Percentiles rank a stretch among this genome's conserved stretches.
Evolutionary conservation across 2,329 filamentous ascomycete genomes (phyloP).

Genomic region (Xylariaceae sp.): DNA sequence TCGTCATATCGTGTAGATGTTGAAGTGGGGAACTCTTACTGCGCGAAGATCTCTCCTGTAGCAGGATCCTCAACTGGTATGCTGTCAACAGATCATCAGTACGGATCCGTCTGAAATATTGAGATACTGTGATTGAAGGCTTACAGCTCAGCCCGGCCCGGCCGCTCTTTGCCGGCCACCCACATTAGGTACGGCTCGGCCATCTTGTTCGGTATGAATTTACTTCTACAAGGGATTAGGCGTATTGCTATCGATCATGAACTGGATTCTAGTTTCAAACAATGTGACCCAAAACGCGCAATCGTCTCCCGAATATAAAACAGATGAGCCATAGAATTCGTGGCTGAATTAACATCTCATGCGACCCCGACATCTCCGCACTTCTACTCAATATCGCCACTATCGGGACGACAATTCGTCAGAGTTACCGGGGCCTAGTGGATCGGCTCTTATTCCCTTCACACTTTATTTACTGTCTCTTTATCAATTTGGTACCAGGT

Average conservation of each 20-base stretch:
- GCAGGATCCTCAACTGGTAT: constrained; percentile 60
- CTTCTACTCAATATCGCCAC: not conserved
- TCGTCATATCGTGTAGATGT: no score
- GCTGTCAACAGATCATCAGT: constrained; percentile 39
- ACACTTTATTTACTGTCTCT: no score
- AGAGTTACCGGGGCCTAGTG: no score
- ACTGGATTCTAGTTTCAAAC: no score
- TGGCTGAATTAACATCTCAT: not conserved
- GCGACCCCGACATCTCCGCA: constrained; percentile 7
- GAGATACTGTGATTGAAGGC: constrained; percentile 31
- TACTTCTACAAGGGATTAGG: not conserved
- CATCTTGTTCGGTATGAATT: constrained; percentile 21
- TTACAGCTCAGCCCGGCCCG: constrained; percentile 53
- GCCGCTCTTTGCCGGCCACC: constrained; percentile 48
- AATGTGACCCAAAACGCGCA: no score
- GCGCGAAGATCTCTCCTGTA: constrained; percentile 57
- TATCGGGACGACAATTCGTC: not conserved
- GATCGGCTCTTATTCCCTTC: no score
- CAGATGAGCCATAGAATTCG: not conserved
- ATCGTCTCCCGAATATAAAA: no score
- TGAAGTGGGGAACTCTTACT: constrained; percentile 42
- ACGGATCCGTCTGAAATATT: constrained; percentile 7
- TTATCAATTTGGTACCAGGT: no score
- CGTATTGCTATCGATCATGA: no score
- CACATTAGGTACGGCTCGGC: constrained; percentile 42